phyloP scores from a whole-genome alignment of 192 early-diverging fungal species.

The Radiomyces spectabilis region DNA sequence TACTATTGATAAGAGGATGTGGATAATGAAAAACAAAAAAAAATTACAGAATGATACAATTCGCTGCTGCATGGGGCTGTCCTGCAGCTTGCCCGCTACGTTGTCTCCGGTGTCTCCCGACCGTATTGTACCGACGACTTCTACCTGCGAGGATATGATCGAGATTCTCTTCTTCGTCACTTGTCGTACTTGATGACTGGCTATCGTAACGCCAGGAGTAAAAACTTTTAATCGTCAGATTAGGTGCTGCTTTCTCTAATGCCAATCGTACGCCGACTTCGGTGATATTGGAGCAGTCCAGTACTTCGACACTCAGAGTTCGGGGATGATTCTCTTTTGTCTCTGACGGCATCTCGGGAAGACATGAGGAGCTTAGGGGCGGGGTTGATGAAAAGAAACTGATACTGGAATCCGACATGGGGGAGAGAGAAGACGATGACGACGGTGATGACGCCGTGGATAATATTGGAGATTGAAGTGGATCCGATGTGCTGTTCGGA shows the following conservation, averaged over 20 bases:
- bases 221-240: slow-evolving; percentile 37
- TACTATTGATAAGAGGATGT: too few species aligned
- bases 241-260: slow-evolving; percentile 21
- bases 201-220: slow-evolving; percentile 35
- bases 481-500: background rate
- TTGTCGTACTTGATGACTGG: too few species aligned
- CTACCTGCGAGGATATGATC: too few species aligned
- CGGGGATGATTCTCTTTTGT: background rate
- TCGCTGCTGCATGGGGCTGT: too few species aligned
- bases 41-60: too few species aligned
- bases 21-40: too few species aligned
- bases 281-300: slow-evolving; percentile 43
- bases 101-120: too few species aligned
- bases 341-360: too few species aligned
- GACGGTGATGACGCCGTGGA: slow-evolving; percentile 18
- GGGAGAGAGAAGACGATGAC: slow-evolving; percentile 13
- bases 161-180: too few species aligned
- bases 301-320: slow-evolving; percentile 29
- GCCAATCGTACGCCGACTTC: slow-evolving; percentile 34
- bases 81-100: too few species aligned
- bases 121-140: too few species aligned
- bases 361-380: too few species aligned
- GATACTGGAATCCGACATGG: slow-evolving; percentile 7
- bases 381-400: background rate
- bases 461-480: slow-evolving; percentile 4